Percentiles rank a stretch among this genome's conserved stretches.
Conservation (phyloP, 2,329 filamentous ascomycete species). For the Aureobasidium sp. region DNA sequence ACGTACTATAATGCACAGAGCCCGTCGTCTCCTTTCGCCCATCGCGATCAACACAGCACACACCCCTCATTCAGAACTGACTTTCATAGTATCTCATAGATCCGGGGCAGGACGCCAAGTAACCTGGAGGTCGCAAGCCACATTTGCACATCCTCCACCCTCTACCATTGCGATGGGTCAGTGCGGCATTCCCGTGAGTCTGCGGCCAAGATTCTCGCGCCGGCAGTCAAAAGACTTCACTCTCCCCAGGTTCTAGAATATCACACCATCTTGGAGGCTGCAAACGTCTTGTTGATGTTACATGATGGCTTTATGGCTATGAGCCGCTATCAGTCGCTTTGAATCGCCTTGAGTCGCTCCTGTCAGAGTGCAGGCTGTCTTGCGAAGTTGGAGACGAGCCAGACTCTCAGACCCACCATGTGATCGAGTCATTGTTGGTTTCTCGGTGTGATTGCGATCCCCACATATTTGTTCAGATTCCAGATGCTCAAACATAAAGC, state of each 20-base stretch:
- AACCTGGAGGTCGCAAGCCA: conserved; percentile 14
- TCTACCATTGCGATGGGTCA: conserved; percentile 6
- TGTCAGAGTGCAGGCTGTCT: background rate
- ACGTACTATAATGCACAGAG: background rate
- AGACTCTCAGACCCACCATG: background rate
- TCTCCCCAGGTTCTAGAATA: conserved; percentile 8
- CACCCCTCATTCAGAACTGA: conserved; percentile 1
- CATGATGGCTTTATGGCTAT: background rate
- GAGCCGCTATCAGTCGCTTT: background rate
- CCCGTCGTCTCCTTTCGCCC: background rate
- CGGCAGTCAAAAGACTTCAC: background rate
- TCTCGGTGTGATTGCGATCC: conserved; percentile 2
- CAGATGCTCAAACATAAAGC: background rate
- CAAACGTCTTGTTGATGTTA: background rate
- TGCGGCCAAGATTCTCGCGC: background rate
- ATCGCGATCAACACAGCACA: background rate
- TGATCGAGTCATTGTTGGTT: background rate
- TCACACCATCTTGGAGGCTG: conserved; percentile 4
- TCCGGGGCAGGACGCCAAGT: conserved; percentile 7
- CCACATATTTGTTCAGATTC: background rate
- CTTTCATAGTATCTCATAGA: conserved; percentile 12
- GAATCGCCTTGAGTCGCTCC: background rate
- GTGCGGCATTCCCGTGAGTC: conserved; percentile 3
- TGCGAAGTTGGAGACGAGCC: background rate
- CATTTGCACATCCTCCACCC: conserved; percentile 8